These are phyloP conservation scores for Trichosporon sp. DNA, from an alignment of 1,284 basidiomycete species.

Conservation along the genomic window DNA sequence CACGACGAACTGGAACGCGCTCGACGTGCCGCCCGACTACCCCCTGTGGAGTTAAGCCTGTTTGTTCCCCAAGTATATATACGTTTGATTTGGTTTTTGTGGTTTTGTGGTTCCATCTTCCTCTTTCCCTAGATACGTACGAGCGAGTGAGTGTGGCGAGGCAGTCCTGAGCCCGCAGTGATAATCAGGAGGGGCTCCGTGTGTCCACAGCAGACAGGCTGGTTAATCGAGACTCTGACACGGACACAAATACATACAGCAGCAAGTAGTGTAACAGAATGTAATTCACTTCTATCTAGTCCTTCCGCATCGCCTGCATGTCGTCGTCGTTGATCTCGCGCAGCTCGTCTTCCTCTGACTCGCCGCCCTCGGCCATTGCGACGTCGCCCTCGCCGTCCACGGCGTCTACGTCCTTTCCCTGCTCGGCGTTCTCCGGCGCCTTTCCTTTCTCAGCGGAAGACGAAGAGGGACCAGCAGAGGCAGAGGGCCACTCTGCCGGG, in stretches of 20 bases:
- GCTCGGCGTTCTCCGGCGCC: background rate
- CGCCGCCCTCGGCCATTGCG: background rate
- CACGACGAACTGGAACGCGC: conserved; percentile 31
- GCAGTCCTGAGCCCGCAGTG: background rate
- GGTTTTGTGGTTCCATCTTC: background rate
- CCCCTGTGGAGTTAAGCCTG: conserved; percentile 36
- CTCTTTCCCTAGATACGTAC: background rate
- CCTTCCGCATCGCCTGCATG: background rate
- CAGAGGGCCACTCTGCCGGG: background rate
- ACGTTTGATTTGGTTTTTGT: background rate
- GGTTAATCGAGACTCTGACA: background rate
- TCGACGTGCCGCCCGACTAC: conserved; percentile 42
- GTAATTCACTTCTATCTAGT: background rate
- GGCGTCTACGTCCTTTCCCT: background rate
- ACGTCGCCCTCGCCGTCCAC: background rate
- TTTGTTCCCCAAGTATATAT: background rate
- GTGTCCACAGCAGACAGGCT: background rate
- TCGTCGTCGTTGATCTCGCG: conserved; percentile 8
- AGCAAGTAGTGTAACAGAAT: background rate
- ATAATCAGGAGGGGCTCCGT: background rate
- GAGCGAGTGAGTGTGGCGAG: background rate
- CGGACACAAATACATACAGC: background rate
- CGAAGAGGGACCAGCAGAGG: background rate
- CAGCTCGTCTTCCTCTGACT: conserved; percentile 11
- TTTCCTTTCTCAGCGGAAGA: background rate